Evolutionary conservation across 257 asterid species (phyloP).

Genomic region (Perilla frutescens): DNA sequence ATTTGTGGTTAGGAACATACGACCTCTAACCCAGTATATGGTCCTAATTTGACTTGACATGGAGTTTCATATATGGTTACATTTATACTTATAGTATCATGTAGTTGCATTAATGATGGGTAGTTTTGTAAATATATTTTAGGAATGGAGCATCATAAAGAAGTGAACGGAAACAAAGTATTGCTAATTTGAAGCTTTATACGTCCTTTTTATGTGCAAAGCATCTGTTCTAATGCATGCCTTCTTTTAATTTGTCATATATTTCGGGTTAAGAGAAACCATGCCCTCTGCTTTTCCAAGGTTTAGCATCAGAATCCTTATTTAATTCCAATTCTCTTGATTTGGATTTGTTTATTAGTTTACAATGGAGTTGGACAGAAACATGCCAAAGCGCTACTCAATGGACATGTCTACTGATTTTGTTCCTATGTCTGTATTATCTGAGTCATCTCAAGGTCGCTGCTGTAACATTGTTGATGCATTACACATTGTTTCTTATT

Average conservation of each 20-base stretch:
- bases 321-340: conserved; percentile 31
- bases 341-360: conserved; percentile 58
- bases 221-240: background rate
- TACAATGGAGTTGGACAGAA: conserved; percentile 79
- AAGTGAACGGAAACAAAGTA: background rate
- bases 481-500: background rate
- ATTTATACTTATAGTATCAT: conserved; percentile 2
- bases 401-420: conserved; percentile 92
- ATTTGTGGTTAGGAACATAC: background rate
- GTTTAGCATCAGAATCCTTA: conserved; percentile 16
- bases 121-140: background rate
- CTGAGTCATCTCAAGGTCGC: conserved; percentile 84
- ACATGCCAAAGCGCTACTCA: conserved; percentile 66
- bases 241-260: conserved; percentile 26
- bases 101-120: background rate
- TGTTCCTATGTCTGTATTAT: conserved; percentile 80
- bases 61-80: background rate
- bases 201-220: conserved; percentile 2
- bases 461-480: conserved; percentile 15
- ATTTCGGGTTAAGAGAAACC: conserved; percentile 37
- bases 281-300: conserved; percentile 16
- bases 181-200: conserved; percentile 14
- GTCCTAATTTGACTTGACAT: conserved; percentile 14
- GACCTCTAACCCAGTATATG: background rate
- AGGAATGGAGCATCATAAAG: background rate